These are phyloP conservation scores for Annulohypoxylon stygium DNA, from an alignment of 495 filamentous ascomycete species.

Conservation along the genomic window DNA sequence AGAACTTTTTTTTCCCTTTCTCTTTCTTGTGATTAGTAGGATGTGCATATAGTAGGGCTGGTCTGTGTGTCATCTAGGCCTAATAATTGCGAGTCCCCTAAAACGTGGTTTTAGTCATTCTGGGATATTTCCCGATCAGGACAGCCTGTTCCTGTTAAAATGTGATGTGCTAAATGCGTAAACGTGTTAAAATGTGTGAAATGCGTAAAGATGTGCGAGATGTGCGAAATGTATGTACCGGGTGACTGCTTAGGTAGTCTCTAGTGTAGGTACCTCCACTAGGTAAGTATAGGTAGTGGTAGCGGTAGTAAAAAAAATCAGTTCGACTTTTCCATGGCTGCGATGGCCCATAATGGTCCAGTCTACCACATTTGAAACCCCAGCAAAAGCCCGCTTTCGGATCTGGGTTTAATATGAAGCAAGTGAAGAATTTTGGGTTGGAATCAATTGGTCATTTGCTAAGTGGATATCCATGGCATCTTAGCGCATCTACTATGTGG, in stretches of 20 bases:
- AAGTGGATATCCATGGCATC: slow-evolving; percentile 34
- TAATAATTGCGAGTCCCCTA: slow-evolving; percentile 23
- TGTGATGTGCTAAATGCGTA: slow-evolving; percentile 5
- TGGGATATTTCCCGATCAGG: slow-evolving; percentile 27
- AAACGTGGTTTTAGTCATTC: slow-evolving; percentile 24
- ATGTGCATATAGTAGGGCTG: slow-evolving; percentile 3
- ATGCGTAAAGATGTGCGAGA: not conserved
- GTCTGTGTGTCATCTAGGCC: slow-evolving; percentile 26
- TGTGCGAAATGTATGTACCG: not conserved
- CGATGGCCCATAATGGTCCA: too few species aligned
- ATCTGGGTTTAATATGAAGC: slow-evolving; percentile 39
- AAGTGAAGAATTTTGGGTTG: slow-evolving; percentile 46
- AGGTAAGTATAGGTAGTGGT: too few species aligned
- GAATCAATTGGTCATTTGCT: slow-evolving; percentile 41
- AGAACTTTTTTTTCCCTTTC: not conserved
- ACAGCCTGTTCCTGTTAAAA: not conserved
- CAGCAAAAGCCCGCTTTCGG: slow-evolving; percentile 39
- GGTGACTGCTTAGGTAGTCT: too few species aligned
- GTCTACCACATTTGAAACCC: slow-evolving; percentile 30
- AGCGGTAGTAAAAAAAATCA: not conserved
- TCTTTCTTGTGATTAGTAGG: slow-evolving; percentile 21
- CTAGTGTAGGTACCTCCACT: too few species aligned
- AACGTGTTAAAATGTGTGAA: too few species aligned
- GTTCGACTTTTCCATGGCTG: slow-evolving; percentile 2
- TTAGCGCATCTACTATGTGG: slow-evolving; percentile 45